Base-by-base conservation (phyloP, 2,329 filamentous ascomycete genomes). In the Macrophomina phaseolina region DNA sequence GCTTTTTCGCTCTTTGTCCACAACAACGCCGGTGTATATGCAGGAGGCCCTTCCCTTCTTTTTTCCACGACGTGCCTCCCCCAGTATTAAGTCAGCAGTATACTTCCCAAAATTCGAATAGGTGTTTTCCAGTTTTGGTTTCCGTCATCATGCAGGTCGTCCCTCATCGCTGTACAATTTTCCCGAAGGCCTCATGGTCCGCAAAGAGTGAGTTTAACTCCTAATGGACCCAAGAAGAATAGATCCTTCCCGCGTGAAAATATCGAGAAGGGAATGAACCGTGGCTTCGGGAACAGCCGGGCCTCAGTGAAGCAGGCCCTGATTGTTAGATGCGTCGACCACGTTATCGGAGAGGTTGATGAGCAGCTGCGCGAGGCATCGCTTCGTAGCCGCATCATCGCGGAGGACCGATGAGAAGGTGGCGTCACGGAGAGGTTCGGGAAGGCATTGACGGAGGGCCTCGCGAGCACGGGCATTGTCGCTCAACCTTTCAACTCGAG, bases 381-480 rank as follows among this genome's bases (percentile, higher is more conserved):
- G 90, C 84, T 99, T 99, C 0, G 95, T 99, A 1, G 95, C 95
- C 14, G 95, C 95, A 76, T 99, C 95, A 75, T 99, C 95, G 67
- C 95, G 91, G 40, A 99, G 89, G 52, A 99, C 95, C 0, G 94
- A 94, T 8, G 93, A 97, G 79, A 99, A 99, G 1, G 95, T 99
- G 7, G 94, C 94, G 78, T 99, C 95, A 56, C 95, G 91, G n/a
- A 99, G 89, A n/a, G 95, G 95, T 75, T 99, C 95, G 0, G 95
- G 95, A 12, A 99, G 90, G 76, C 95, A 99, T 80, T 99, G 95
- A 49, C 95, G 89, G 28, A 99, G 87, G 53, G 95, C 95, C 79
- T 99, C 95, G 38, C 95, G 91, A 66, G 95, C 95, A 68, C 95
- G 91, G 68, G 94, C 94, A 75, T 99, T 99, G 77, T 99, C 95